Evolutionary conservation across 345 rosid genomes (phyloP).

Genomic region (Gossypium bickii): DNA sequence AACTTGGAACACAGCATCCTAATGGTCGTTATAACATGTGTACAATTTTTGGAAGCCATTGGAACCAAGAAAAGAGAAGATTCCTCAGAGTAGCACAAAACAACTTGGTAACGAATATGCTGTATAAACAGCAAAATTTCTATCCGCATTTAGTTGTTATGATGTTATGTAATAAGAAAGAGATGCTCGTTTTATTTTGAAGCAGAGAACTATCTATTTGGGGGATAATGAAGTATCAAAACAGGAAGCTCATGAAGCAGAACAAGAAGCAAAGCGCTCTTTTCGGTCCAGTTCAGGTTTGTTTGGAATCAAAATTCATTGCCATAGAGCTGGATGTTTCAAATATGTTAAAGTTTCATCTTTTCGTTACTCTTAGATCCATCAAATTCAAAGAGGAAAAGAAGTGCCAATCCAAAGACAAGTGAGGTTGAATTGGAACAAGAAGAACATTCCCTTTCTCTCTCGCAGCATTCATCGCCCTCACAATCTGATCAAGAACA

Average conservation of each 20-base stretch:
- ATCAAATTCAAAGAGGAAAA: conserved; percentile 38
- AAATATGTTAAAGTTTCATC: neutral
- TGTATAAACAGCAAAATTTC: neutral
- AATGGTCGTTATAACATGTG: conserved; percentile 30
- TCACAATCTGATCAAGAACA: conserved; percentile 70
- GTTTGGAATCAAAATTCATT: neutral
- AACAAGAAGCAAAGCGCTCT: conserved; percentile 28
- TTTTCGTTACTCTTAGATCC: conserved; percentile 29
- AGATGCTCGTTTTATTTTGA: conserved; percentile 9
- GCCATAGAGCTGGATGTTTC: neutral
- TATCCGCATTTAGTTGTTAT: conserved; percentile 4
- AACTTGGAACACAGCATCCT: conserved; percentile 40
- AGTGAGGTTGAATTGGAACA: conserved; percentile 55
- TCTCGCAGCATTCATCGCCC: conserved; percentile 66
- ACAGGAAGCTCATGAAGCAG: conserved; percentile 22
- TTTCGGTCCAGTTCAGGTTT: conserved; percentile 37
- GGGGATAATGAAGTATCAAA: conserved; percentile 16
- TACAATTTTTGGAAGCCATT: conserved; percentile 40
- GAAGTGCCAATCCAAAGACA: conserved; percentile 21
- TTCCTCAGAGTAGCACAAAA: conserved; percentile 22
- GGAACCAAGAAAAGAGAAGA: conserved; percentile 40
- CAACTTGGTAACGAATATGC: conserved; percentile 25
- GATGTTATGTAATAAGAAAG: neutral
- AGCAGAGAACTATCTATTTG: conserved; percentile 24
- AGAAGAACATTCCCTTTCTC: conserved; percentile 67